phyloP scores from a whole-genome alignment of 2,329 filamentous ascomycete species.

The Rosellinia necatrix region DNA sequence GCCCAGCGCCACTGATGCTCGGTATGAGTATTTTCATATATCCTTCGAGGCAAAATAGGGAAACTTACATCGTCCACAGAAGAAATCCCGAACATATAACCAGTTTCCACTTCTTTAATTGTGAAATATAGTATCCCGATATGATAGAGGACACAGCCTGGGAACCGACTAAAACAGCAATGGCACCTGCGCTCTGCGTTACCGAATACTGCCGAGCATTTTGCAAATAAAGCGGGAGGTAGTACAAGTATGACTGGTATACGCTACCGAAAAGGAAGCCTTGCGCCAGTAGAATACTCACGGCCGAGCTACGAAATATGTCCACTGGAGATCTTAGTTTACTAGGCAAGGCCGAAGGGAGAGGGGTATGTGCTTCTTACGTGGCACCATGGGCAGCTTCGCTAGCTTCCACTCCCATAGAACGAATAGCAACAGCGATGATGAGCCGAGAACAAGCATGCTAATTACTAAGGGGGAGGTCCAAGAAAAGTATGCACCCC shows the following conservation, averaged over 20 bases:
- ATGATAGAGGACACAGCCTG: constrained; percentile 53
- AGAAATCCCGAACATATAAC: constrained; percentile 54
- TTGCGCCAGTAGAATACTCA: constrained; percentile 60
- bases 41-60: background rate
- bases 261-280: constrained; percentile 64
- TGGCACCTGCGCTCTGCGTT: constrained; percentile 55
- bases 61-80: constrained; percentile 43
- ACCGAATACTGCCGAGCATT: constrained; percentile 50
- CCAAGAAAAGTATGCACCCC: constrained; percentile 60
- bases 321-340: constrained; percentile 41
- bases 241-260: constrained; percentile 65
- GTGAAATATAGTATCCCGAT: constrained; percentile 63
- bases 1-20: constrained; percentile 49
- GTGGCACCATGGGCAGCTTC: constrained; percentile 61
- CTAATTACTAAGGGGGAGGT: constrained; percentile 60
- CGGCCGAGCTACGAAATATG: constrained; percentile 59
- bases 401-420: constrained; percentile 61
- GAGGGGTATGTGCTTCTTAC: constrained; percentile 36
- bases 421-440: constrained; percentile 54
- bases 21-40: background rate
- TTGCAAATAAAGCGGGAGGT: constrained; percentile 65
- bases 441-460: constrained; percentile 58
- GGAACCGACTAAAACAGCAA: constrained; percentile 53
- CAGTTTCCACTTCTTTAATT: constrained; percentile 60
- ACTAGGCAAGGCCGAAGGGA: background rate